phyloP scores from a whole-genome alignment of 106 monocot genomes.

The Narthecium ossifragum region DNA sequence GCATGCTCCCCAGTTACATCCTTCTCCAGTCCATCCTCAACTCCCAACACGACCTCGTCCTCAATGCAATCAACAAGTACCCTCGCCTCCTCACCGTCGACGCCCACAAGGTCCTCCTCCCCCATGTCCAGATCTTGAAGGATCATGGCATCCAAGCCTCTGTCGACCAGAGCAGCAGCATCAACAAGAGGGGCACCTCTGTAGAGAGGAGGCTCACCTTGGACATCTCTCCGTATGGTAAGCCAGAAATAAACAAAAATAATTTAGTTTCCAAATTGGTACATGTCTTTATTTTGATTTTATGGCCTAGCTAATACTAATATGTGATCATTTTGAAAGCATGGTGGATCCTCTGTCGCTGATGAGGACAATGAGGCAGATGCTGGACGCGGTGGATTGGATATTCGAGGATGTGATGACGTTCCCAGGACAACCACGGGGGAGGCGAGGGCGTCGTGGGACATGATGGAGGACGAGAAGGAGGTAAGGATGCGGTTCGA shows the following conservation, averaged over 20 bases:
- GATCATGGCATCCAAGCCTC: too few relatives aligned
- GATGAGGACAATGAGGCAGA: constrained; percentile 77
- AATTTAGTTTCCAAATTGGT: neutral
- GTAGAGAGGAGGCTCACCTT: constrained; percentile 28
- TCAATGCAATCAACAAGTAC: too few relatives aligned
- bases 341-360: constrained; percentile 65
- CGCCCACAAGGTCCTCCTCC: too few relatives aligned
- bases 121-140: too few relatives aligned
- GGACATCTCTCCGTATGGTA: constrained; percentile 68
- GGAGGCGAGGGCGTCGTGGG: constrained; percentile 58
- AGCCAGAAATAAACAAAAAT: neutral
- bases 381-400: constrained; percentile 72
- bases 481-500: constrained; percentile 80
- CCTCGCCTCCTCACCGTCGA: too few relatives aligned
- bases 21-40: too few relatives aligned
- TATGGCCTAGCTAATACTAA: neutral
- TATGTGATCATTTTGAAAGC: constrained; percentile 14
- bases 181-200: neutral
- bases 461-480: constrained; percentile 60
- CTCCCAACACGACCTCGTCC: too few relatives aligned
- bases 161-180: neutral
- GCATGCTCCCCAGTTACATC: too few relatives aligned
- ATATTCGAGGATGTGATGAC: constrained; percentile 52
- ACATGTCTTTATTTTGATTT: neutral
- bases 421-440: constrained; percentile 20